phyloP scores from a whole-genome alignment of 2,329 filamentous ascomycete genomes.

The Mycogone perniciosa region DNA sequence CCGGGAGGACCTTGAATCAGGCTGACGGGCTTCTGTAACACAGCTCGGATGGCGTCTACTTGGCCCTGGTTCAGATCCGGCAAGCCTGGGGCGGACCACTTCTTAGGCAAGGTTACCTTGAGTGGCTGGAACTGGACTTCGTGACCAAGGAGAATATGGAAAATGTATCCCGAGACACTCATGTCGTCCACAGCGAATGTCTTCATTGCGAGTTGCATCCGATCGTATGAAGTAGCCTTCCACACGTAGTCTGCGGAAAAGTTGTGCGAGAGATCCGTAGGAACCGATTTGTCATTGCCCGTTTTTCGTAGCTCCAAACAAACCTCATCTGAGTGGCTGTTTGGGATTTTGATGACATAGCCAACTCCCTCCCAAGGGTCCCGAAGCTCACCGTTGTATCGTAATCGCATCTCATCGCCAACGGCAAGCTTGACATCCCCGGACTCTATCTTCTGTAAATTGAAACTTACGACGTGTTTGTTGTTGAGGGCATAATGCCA shows the following conservation, averaged over 20 bases:
- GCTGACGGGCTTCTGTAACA: slow-evolving; percentile 86
- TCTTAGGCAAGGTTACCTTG: slow-evolving; percentile 93
- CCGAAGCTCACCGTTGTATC: slow-evolving; percentile 91
- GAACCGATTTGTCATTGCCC: slow-evolving; percentile 91
- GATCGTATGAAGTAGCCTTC: slow-evolving; percentile 98
- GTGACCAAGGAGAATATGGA: slow-evolving; percentile 91
- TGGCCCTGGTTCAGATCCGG: slow-evolving; percentile 94
- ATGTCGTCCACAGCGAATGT: slow-evolving; percentile 96
- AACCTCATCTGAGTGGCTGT: slow-evolving; percentile 97
- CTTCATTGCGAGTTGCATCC: slow-evolving; percentile 99
- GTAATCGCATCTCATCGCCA: slow-evolving; percentile 95
- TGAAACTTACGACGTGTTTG: slow-evolving; percentile 92
- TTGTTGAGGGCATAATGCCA: slow-evolving; percentile 97
- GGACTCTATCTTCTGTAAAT: slow-evolving; percentile 92
- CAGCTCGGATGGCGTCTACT: slow-evolving; percentile 92
- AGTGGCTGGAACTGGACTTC: slow-evolving; percentile 91
- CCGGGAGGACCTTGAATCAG: slow-evolving; percentile 95
- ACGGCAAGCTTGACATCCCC: slow-evolving; percentile 97
- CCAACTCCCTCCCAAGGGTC: slow-evolving; percentile 94
- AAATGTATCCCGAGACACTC: slow-evolving; percentile 98
- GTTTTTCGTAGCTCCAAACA: slow-evolving; percentile 90
- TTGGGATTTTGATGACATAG: slow-evolving; percentile 98
- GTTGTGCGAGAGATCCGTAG: slow-evolving; percentile 93
- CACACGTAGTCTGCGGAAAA: slow-evolving; percentile 99
- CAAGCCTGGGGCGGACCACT: slow-evolving; percentile 90